A percentile compares a stretch with the other conserved stretches of the same genome.
phyloP scores from a whole-genome alignment of 169 alveolate genomes.

The Pseudocohnilembus persalinus region DNA sequence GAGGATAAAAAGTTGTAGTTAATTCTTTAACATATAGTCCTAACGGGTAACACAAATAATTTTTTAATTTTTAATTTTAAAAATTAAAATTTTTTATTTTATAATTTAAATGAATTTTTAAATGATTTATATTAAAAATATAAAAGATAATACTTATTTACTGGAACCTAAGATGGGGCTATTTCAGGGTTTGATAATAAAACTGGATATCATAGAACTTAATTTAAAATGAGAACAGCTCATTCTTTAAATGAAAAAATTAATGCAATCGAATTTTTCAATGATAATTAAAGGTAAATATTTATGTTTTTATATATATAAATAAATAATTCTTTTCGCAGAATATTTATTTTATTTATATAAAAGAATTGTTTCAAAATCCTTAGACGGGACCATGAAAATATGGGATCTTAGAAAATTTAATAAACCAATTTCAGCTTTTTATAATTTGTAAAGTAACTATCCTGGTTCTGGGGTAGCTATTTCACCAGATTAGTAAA shows the following conservation, averaged over 20 bases:
- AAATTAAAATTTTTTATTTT: too few relatives aligned
- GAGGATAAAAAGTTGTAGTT: conserved; percentile 13
- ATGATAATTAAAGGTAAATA: neutral
- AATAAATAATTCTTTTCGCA: too few relatives aligned
- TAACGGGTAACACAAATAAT: conserved; percentile 2
- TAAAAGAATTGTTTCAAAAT: conserved; percentile 6
- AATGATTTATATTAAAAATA: too few relatives aligned
- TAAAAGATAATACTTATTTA: too few relatives aligned
- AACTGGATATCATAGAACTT: neutral
- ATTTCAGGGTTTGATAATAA: neutral
- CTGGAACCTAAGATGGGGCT: neutral
- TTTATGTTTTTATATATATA: too few relatives aligned
- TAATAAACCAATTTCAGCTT: neutral
- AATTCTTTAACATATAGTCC: conserved; percentile 5
- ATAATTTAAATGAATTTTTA: neutral
- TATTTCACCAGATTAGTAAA: conserved; percentile 1
- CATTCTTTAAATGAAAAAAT: neutral
- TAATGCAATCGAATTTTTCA: neutral
- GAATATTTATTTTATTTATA: too few relatives aligned
- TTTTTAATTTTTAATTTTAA: too few relatives aligned
- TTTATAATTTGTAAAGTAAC: neutral
- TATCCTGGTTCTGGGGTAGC: conserved; percentile 13
- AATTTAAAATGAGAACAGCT: neutral
- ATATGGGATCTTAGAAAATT: conserved; percentile 27
- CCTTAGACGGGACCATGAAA: conserved; percentile 4